Base-by-base conservation (phyloP, 441 rosid genomes). In the Manihot esculenta region DNA sequence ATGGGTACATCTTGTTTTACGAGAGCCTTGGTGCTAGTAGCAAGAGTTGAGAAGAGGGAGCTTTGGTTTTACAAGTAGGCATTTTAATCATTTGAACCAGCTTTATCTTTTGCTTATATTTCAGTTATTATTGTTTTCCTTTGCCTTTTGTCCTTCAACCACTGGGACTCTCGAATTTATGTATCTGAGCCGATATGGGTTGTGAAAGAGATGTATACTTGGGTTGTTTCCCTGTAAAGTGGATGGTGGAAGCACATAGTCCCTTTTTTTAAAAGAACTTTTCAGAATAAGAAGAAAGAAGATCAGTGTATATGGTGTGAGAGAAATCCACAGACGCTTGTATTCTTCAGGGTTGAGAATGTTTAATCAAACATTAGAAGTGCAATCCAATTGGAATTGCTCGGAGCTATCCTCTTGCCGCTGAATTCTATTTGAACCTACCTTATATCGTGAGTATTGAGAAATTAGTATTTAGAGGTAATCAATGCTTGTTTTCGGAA, bases 1-100 rank as follows among this genome's bases (percentile, higher is more conserved):
- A 95, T 9, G 97, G 98, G 59, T 90, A 91, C 76, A 93, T 93
- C 86, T 85, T 92, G 87, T 87, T 94, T 73, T 94, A 92, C 0
- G 97, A 89, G 84, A 85, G 96, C 81, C 78, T 88, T 59, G 83
- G 81, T 70, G 81, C 84, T 24, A 77, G 75, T 76, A 76, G 62
- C 82, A 84, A 83, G 80, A 84, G 88, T 66, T 88, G 80, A 83
- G 80, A 70, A 55, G 75, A 76, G 74, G 72, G 27, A 69, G 62
- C 54, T 33, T 72, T 24, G 64, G 76, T 66, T 75, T 72, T 77
- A 42, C 81, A 50, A 76, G 79, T 75, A 83, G 86, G 82, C 78
- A 74, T 63, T 80, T 77, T 78, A 72, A 77, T 79, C 75, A 70
- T 78, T 76, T 47, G 69, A 76, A 77, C 77, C 59, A 62, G 50